Percentiles rank a stretch among this genome's conserved stretches.
Evolutionary conservation across 1,284 basidiomycete species (phyloP).

Genomic region (Veloboletus limbatus): DNA sequence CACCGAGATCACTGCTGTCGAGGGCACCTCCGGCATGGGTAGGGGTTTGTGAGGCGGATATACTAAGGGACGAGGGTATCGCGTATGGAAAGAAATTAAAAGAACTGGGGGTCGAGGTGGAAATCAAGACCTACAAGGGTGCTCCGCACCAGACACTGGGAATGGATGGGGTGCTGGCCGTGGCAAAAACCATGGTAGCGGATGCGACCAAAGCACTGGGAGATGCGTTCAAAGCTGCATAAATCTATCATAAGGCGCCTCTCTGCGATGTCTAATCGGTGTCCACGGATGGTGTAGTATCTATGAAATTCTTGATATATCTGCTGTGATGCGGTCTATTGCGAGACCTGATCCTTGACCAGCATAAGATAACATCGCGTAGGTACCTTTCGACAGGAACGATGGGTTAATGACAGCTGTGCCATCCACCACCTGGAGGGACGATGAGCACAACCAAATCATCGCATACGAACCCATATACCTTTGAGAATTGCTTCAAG

Average conservation of each 20-base stretch:
- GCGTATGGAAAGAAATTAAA: constrained; percentile 61
- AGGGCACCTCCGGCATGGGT: constrained; percentile 61
- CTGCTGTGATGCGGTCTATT: constrained; percentile 37
- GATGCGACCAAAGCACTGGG: constrained; percentile 51
- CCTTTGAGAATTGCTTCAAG: constrained; percentile 85
- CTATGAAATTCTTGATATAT: constrained; percentile 32
- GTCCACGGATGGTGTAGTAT: neutral
- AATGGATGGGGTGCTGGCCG: constrained; percentile 59
- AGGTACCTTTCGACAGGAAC: constrained; percentile 57
- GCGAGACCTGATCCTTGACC: constrained; percentile 32
- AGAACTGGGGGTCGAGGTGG: constrained; percentile 51
- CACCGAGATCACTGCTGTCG: constrained; percentile 51
- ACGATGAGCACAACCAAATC: neutral
- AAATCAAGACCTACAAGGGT: constrained; percentile 55
- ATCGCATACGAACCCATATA: constrained; percentile 30
- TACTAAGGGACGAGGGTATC: constrained; percentile 65
- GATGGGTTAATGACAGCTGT: constrained; percentile 74
- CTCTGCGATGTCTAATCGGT: neutral
- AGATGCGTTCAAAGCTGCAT: constrained; percentile 39
- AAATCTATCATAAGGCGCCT: neutral
- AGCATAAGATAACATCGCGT: constrained; percentile 43
- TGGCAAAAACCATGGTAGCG: constrained; percentile 51
- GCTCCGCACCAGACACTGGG: constrained; percentile 69
- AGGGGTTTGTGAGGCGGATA: constrained; percentile 63
- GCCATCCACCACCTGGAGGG: constrained; percentile 56